Base-by-base conservation (phyloP, 441 rosid species). In the Croton laevigatus region DNA sequence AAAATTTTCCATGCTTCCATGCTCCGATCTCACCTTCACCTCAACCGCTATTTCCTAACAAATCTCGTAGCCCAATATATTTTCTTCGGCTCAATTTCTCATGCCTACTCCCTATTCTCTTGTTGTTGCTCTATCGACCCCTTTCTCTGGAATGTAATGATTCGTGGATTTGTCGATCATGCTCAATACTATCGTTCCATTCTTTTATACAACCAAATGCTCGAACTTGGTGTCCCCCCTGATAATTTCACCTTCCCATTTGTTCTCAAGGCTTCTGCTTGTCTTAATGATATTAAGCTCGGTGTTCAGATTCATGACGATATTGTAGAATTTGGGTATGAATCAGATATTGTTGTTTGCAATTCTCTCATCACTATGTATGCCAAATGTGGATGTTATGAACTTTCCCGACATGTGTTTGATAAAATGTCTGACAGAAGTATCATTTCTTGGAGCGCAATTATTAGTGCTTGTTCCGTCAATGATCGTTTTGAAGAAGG, bases 221-320 rank as follows among this genome's bases (percentile, higher is more conserved):
- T 89, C 66, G 78, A 83, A 3, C 79, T 81, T 44, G 89, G 92
- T 13, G 73, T 68, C 36, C 19, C 75, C 2, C 96, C 97, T 9
- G 81, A 87, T 60, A 87, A 87, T 42, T 89, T 82, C 80, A 79
- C 94, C 36, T 87, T 82, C 81, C 94, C 96, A 32, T 91, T 89
- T 80, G 79, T 81, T 45, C 80, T 89, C 76, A 91, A 91, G 73
- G 88, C 97, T 23, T 87, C 89, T 34, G 86, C 85, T 38, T 78
- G 81, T 45, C 89, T 88, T 23, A 70, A 76, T 42, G 86, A 87
- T 38, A 80, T 88, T 10, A 20, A 76, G 53, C 48, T 82, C 53
- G 90, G 91, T 5, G 44, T 77, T 46, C 91, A 81, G 77, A 82
- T 87, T 59, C 97, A 89, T 73, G 76, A 78, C 23, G 87, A 90